Evolutionary conservation across 106 monocot species (phyloP).

Genomic region (Hemerocallis citrina): DNA sequence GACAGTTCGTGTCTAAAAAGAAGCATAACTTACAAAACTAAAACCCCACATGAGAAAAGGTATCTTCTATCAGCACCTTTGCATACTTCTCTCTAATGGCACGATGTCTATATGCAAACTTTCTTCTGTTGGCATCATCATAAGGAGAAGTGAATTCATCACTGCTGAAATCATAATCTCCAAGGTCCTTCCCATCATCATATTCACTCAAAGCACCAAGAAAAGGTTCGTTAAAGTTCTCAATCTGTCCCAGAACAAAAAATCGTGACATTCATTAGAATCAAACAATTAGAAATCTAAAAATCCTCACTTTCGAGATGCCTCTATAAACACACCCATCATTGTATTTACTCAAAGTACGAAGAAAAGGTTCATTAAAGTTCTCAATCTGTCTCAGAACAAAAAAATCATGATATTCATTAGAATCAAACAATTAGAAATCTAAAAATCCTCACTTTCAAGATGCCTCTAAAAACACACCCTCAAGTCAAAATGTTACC

Average conservation of each 20-base stretch:
- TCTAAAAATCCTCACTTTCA: no score
- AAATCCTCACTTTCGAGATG: background rate
- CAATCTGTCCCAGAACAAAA: slow-evolving; percentile 48
- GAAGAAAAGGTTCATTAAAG: slow-evolving; percentile 72
- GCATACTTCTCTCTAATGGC: slow-evolving; percentile 66
- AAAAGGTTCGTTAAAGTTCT: slow-evolving; percentile 79
- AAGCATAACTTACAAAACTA: slow-evolving; percentile 21
- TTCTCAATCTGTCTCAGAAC: slow-evolving; percentile 63
- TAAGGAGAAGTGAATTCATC: slow-evolving; percentile 52
- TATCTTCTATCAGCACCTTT: slow-evolving; percentile 45
- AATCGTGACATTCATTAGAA: no score
- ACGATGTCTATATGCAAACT: slow-evolving; percentile 84
- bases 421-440: no score
- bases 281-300: no score
- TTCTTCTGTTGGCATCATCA: slow-evolving; percentile 78
- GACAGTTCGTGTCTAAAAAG: background rate
- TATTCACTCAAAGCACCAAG: slow-evolving; percentile 46
- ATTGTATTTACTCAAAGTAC: slow-evolving; percentile 54
- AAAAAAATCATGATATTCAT: no score
- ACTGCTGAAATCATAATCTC: slow-evolving; percentile 73
- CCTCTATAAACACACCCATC: no score
- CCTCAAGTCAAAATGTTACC: slow-evolving; percentile 26
- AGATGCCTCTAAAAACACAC: no score
- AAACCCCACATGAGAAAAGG: slow-evolving; percentile 2
- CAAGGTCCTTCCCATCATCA: slow-evolving; percentile 86